phyloP scores from a whole-genome alignment of 768 basidiomycete genomes.

The Collybia sp. region DNA sequence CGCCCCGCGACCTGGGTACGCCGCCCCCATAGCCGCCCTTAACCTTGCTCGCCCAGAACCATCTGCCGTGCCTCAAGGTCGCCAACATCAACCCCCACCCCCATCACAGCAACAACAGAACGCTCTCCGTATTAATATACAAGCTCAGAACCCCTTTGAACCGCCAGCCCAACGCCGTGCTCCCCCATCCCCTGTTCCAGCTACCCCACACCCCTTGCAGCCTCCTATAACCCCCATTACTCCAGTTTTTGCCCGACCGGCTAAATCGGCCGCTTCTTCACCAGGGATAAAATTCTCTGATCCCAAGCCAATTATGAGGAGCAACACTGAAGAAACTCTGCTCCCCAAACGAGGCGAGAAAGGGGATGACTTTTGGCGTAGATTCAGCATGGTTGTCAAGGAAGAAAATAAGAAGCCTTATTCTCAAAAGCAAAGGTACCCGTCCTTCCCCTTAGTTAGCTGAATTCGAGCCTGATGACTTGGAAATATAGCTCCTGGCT shows the following conservation, averaged over 20 bases:
- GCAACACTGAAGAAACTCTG: conserved; percentile 62
- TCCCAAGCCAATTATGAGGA: conserved; percentile 56
- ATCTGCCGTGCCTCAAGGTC: conserved; percentile 29
- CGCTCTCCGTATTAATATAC: conserved; percentile 10
- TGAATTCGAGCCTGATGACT: not conserved
- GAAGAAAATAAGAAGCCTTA: conserved; percentile 43
- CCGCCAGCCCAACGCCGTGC: conserved; percentile 9
- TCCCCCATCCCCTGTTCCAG: conserved; percentile 33
- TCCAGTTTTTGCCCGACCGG: conserved; percentile 71
- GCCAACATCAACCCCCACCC: conserved; percentile 14
- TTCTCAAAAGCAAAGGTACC: conserved; percentile 38
- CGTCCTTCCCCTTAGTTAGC: conserved; percentile 19
- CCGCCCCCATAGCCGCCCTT: conserved; percentile 63
- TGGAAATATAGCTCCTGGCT: conserved; percentile 54
- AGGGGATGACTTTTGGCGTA: conserved; percentile 83
- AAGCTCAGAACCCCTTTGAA: conserved; percentile 7
- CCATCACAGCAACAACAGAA: conserved; percentile 3
- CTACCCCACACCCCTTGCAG: conserved; percentile 66
- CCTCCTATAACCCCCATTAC: conserved; percentile 77
- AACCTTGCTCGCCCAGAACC: conserved; percentile 49
- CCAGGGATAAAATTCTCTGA: conserved; percentile 40
- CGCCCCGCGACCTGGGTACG: conserved; percentile 71
- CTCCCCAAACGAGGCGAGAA: conserved; percentile 65
- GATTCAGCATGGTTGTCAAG: conserved; percentile 81
- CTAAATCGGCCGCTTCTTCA: conserved; percentile 12